Conservation (phyloP, 345 rosid genomes). For the Carallia brachiata region DNA sequence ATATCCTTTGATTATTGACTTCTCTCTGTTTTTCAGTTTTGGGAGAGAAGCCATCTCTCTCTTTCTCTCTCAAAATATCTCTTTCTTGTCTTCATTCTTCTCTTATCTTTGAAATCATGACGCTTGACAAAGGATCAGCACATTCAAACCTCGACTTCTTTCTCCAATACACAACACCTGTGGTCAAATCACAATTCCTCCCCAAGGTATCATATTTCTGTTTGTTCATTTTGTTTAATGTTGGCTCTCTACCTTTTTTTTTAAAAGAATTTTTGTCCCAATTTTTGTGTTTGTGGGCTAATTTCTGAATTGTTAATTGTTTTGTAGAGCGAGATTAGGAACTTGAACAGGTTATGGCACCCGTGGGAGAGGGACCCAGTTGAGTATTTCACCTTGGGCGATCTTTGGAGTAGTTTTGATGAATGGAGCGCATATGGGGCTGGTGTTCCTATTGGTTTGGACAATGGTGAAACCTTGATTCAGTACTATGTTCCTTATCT, state of each 20-base stretch:
- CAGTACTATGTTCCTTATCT: slow-evolving; percentile 98
- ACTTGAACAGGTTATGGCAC: slow-evolving; percentile 84
- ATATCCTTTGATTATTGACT: slow-evolving; percentile 9
- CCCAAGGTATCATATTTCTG: slow-evolving; percentile 58
- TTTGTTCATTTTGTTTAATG: neutral
- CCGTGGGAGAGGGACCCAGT: slow-evolving; percentile 89
- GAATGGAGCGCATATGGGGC: slow-evolving; percentile 99
- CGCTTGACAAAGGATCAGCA: slow-evolving; percentile 53
- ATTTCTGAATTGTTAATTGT: neutral
- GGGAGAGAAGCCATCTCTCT: slow-evolving; percentile 25
- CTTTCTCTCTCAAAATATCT: slow-evolving; percentile 17
- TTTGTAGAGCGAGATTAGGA: slow-evolving; percentile 76
- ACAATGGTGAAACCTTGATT: slow-evolving; percentile 72
- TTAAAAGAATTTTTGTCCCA: slow-evolving; percentile 2
- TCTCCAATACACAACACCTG: slow-evolving; percentile 79
- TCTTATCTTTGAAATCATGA: slow-evolving; percentile 44
- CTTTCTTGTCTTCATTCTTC: neutral
- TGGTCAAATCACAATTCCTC: slow-evolving; percentile 72
- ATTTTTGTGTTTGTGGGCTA: neutral
- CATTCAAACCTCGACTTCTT: slow-evolving; percentile 83
- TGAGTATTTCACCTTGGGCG: slow-evolving; percentile 76
- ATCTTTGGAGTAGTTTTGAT: slow-evolving; percentile 85
- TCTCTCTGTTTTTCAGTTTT: slow-evolving; percentile 27
- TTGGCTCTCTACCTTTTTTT: neutral
- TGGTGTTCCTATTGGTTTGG: slow-evolving; percentile 74